phyloP scores from a whole-genome alignment of 2,329 filamentous ascomycete genomes.

The Fusarium sp. region DNA sequence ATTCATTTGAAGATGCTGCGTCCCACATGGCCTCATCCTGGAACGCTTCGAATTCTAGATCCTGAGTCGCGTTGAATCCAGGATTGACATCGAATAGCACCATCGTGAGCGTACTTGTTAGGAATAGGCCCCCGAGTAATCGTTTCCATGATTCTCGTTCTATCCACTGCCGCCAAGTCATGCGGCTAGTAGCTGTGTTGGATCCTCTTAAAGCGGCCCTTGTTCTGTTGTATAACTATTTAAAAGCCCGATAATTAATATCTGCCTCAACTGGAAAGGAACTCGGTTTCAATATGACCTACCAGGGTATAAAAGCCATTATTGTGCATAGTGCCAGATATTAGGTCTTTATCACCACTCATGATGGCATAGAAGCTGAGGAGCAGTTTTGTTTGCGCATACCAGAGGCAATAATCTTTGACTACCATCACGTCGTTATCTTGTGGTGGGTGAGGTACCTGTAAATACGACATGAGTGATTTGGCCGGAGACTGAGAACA shows the following conservation, averaged over 20 bases:
- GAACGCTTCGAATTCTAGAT: slow-evolving; percentile 25
- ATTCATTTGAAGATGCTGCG: slow-evolving; percentile 18
- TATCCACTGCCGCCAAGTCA: slow-evolving; percentile 28
- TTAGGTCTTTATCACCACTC: slow-evolving; percentile 23
- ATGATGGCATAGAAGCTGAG: slow-evolving; percentile 29
- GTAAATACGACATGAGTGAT: too few species aligned
- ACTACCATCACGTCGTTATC: neutral
- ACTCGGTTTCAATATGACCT: neutral
- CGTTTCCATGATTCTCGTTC: slow-evolving; percentile 32
- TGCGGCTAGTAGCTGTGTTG: neutral
- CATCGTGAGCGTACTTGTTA: slow-evolving; percentile 27
- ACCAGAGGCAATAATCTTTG: slow-evolving; percentile 26
- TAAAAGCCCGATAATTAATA: neutral
- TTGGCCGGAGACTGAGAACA: too few species aligned
- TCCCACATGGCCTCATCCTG: slow-evolving; percentile 30
- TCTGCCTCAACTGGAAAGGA: neutral
- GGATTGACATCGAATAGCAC: slow-evolving; percentile 31
- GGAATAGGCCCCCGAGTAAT: slow-evolving; percentile 15
- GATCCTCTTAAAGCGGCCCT: neutral
- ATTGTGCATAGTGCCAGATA: slow-evolving; percentile 8
- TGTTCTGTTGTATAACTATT: slow-evolving; percentile 9
- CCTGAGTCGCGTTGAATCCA: slow-evolving; percentile 27
- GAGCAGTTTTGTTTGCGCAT: slow-evolving; percentile 24
- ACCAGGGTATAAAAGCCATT: slow-evolving; percentile 33
- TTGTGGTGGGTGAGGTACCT: too few species aligned